A percentile compares a stretch with the other conserved stretches of the same genome.
Conservation (phyloP, 2,329 filamentous ascomycete species). For the Neofusicoccum sp. region DNA sequence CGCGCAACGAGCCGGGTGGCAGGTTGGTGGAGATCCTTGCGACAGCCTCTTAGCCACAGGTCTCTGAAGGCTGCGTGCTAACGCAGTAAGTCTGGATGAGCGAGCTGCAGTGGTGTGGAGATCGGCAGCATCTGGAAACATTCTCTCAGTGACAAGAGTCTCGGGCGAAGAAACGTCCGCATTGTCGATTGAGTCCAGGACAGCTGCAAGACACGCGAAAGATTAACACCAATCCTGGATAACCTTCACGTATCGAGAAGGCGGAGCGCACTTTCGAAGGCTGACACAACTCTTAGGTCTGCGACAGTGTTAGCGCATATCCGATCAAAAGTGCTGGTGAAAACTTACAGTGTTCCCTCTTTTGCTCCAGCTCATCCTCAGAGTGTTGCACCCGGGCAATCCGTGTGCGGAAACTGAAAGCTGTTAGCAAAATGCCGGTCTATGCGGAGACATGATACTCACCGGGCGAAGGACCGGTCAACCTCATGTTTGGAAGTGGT, state of each 20-base stretch:
- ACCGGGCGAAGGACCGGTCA: slow-evolving; percentile 77
- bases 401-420: slow-evolving; percentile 71
- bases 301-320: neutral
- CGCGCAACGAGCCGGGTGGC: slow-evolving; percentile 9
- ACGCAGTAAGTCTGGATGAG: neutral
- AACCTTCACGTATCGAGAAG: slow-evolving; percentile 38
- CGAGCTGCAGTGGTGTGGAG: neutral
- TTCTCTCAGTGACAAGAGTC: neutral
- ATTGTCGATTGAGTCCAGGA: neutral
- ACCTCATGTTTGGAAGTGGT: slow-evolving; percentile 73
- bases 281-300: slow-evolving; percentile 51
- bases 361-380: slow-evolving; percentile 71
- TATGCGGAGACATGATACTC: slow-evolving; percentile 26
- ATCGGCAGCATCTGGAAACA: neutral
- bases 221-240: neutral
- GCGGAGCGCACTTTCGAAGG: slow-evolving; percentile 53
- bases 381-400: slow-evolving; percentile 74
- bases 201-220: neutral
- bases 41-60: neutral
- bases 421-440: neutral
- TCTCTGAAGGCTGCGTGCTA: neutral
- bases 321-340: neutral
- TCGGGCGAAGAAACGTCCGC: neutral
- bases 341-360: slow-evolving; percentile 76
- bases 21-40: neutral